phyloP scores from a whole-genome alignment of 768 basidiomycete genomes.

The Macrocybe gigantea region DNA sequence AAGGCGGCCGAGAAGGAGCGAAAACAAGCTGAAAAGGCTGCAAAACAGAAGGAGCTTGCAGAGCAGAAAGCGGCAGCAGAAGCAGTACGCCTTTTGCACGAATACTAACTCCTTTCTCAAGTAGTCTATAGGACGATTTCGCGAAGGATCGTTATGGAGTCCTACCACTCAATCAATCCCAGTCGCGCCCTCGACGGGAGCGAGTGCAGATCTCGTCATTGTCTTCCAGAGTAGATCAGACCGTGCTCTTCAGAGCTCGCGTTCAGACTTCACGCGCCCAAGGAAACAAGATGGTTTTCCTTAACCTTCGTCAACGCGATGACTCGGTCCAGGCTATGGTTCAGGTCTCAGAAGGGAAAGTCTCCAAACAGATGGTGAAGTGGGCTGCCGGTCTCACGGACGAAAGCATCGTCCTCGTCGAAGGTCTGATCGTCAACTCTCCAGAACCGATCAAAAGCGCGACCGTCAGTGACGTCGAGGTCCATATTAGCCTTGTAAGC shows the following conservation, averaged over 20 bases:
- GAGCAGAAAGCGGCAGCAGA: slow-evolving; percentile 62
- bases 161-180: slow-evolving; percentile 88
- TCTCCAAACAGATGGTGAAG: slow-evolving; percentile 98
- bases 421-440: slow-evolving; percentile 75
- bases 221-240: slow-evolving; percentile 61
- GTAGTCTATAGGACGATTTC: slow-evolving; percentile 50
- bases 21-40: slow-evolving; percentile 83
- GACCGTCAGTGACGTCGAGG: slow-evolving; percentile 80
- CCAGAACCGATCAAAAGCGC: slow-evolving; percentile 90
- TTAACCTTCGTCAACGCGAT: slow-evolving; percentile 84
- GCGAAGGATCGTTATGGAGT: slow-evolving; percentile 79
- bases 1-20: slow-evolving; percentile 89
- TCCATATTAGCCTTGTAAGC: slow-evolving; percentile 75
- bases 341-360: slow-evolving; percentile 58
- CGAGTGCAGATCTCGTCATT: slow-evolving; percentile 65
- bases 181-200: slow-evolving; percentile 57
- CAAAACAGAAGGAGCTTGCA: slow-evolving; percentile 70
- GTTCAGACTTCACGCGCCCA: slow-evolving; percentile 89
- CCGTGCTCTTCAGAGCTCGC: slow-evolving; percentile 81
- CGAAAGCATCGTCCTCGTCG: slow-evolving; percentile 90
- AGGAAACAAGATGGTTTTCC: slow-evolving; percentile 93
- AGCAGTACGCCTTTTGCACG: slow-evolving; percentile 36
- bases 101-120: neutral
- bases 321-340: slow-evolving; percentile 86
- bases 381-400: slow-evolving; percentile 73